These are phyloP conservation scores for Zygotorulaspora danielsina DNA, from an alignment of 805 yeast species.

Conservation along the genomic window DNA sequence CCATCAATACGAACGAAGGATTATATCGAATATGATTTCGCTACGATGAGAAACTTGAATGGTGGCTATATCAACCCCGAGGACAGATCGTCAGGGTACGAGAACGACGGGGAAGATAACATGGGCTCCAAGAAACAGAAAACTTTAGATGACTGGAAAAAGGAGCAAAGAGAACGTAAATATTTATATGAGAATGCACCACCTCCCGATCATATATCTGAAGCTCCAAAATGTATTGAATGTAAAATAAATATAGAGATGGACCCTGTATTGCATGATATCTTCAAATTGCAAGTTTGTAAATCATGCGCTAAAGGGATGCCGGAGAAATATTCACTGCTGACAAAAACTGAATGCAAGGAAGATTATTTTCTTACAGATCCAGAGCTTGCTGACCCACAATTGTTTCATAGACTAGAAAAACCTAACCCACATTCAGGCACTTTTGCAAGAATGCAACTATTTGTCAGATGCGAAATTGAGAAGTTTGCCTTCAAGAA, in stretches of 20 bases:
- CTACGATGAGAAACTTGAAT: conserved; percentile 81
- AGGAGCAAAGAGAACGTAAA: conserved; percentile 52
- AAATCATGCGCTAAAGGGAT: conserved; percentile 61
- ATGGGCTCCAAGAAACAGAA: conserved; percentile 31
- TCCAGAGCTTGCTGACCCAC: conserved; percentile 75
- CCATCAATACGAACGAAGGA: conserved; percentile 57
- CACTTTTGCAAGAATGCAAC: conserved; percentile 87
- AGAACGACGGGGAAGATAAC: conserved; percentile 31
- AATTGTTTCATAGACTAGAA: conserved; percentile 68
- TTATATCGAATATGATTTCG: conserved; percentile 79
- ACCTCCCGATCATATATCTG: conserved; percentile 67
- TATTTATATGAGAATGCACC: conserved; percentile 53
- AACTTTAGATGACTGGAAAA: conserved; percentile 53
- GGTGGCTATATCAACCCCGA: conserved; percentile 70
- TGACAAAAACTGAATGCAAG: conserved; percentile 93
- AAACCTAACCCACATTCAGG: conserved; percentile 93
- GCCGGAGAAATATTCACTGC: conserved; percentile 84
- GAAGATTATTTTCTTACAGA: conserved; percentile 92
- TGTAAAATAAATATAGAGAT: conserved; percentile 72
- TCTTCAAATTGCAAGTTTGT: conserved; percentile 77
- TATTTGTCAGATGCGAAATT: conserved; percentile 84
- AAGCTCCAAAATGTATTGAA: conserved; percentile 79
- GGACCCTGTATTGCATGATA: conserved; percentile 63
- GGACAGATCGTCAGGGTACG: conserved; percentile 15
- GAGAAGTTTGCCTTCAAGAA: conserved; percentile 88